Base-by-base conservation (phyloP, 1,284 basidiomycete genomes). In the Coniferiporia weirii region DNA sequence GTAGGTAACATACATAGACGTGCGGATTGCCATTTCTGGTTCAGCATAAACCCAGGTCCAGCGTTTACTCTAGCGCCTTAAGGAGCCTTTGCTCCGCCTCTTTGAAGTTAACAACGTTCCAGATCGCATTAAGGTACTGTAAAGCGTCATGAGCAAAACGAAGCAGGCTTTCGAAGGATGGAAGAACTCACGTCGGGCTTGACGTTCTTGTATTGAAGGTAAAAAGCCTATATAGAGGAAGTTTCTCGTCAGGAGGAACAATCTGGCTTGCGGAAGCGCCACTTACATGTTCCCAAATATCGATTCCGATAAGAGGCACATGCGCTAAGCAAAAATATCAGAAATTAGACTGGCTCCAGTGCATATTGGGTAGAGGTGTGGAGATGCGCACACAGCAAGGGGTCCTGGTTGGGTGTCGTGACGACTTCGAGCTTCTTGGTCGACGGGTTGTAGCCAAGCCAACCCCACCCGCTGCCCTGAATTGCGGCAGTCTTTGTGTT, bases 401-500 rank as follows among this genome's bases (percentile, higher is more conserved):
- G 97, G 73, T 99, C 97, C 79, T 99, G 97, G 80, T 99, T 98
- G 40, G 93, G 77, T 32, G 96, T 98, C 44, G 95, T 95, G 59
- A 89, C 84, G 59, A 95, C 81, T 73, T 96, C 93, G 48, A 98
- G 85, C 73, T 83, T 88, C 76, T 89, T 86, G 53, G 79, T 84
- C 20, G 70, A 69, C 40, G 81, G 67, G 74, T 90, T 90, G 72
- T 84, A 91, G 45, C 90, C 92, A 61, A 98, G 82, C 96, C 96
- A 98, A 54, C 94, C 95, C 97, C 96, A 99, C 19, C 96, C 97
- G 64, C 91, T 95, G 50, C 96, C 97, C 76, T 99, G 96, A 66
- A 99, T 90, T 57, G 82, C 93, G 49, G 91, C 91, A n/a, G 96
- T 95, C 65, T 82, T 83, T 32, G 93, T 73, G 75, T 95, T 98